Conservation (phyloP, 1,284 basidiomycete species). For the Mycosarcoma mackinlayi region DNA sequence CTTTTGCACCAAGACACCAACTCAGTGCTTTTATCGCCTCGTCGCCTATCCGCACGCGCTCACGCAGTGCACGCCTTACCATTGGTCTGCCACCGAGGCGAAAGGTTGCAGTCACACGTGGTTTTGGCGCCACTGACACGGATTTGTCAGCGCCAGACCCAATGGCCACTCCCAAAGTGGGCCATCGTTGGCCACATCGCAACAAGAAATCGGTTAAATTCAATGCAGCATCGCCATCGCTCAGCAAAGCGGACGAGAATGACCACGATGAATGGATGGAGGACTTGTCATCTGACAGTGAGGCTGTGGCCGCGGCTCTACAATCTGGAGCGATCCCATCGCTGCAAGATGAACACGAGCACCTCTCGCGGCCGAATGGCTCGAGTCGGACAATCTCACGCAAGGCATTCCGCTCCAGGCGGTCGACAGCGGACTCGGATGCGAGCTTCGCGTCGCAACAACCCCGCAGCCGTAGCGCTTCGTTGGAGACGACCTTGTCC, state of each 20-base stretch:
- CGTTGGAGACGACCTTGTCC: slow-evolving; percentile 3
- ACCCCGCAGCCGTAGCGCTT: slow-evolving; percentile 26
- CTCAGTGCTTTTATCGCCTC: slow-evolving; percentile 49
- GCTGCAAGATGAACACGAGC: not conserved
- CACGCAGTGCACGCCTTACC: slow-evolving; percentile 34
- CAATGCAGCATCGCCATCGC: not conserved
- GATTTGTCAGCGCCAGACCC: slow-evolving; percentile 15
- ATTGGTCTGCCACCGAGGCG: slow-evolving; percentile 16
- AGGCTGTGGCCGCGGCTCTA: slow-evolving; percentile 15
- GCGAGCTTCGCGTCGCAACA: slow-evolving; percentile 15
- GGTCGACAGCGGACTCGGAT: slow-evolving; percentile 21
- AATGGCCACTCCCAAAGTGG: slow-evolving; percentile 37
- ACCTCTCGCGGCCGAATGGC: not conserved
- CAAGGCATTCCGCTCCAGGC: slow-evolving; percentile 10
- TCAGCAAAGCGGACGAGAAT: not conserved
- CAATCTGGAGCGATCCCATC: not conserved
- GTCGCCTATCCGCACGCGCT: slow-evolving; percentile 48
- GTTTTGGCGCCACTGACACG: slow-evolving; percentile 15
- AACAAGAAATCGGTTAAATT: slow-evolving; percentile 32
- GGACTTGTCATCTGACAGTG: slow-evolving; percentile 25
- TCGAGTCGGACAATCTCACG: slow-evolving; percentile 1
- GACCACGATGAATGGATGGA: slow-evolving; percentile 39
- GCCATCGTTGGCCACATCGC: slow-evolving; percentile 20
- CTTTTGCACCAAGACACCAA: slow-evolving; percentile 25
- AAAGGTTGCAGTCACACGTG: slow-evolving; percentile 14